phyloP scores from a whole-genome alignment of 2,329 filamentous ascomycete genomes.

The Scedosporium boydii region DNA sequence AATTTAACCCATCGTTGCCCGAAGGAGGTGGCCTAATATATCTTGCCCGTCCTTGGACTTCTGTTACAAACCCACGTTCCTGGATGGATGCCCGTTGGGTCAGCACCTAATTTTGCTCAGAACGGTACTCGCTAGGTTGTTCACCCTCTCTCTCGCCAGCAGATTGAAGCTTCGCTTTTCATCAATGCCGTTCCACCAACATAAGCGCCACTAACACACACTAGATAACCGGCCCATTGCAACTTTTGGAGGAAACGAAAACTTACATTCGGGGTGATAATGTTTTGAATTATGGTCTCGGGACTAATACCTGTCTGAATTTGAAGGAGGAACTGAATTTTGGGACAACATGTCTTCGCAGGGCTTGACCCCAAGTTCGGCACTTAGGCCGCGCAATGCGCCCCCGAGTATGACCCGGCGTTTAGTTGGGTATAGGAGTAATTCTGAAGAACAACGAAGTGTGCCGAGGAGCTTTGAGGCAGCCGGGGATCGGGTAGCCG shows the following conservation, averaged over 20 bases:
- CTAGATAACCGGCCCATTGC: background rate
- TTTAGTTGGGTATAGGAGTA: slow-evolving; percentile 3
- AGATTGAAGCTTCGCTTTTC: background rate
- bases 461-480: background rate
- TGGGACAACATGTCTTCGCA: slow-evolving; percentile 3
- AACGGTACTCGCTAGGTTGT: background rate
- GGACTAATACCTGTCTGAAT: background rate
- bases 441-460: background rate
- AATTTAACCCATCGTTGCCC: background rate
- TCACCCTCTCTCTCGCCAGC: background rate
- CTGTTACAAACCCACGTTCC: background rate
- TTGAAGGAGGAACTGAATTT: background rate
- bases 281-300: background rate
- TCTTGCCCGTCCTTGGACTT: background rate
- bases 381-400: background rate
- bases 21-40: slow-evolving; percentile 4
- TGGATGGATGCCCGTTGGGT: background rate
- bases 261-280: background rate
- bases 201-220: background rate
- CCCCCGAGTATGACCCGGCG: background rate
- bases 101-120: background rate
- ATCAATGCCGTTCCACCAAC: background rate
- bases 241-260: background rate
- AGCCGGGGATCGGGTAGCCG: background rate
- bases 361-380: background rate